A percentile compares a stretch with the other conserved stretches of the same genome.
Evolutionary conservation across 257 asterid species (phyloP).

Genomic region (Plantago major): DNA sequence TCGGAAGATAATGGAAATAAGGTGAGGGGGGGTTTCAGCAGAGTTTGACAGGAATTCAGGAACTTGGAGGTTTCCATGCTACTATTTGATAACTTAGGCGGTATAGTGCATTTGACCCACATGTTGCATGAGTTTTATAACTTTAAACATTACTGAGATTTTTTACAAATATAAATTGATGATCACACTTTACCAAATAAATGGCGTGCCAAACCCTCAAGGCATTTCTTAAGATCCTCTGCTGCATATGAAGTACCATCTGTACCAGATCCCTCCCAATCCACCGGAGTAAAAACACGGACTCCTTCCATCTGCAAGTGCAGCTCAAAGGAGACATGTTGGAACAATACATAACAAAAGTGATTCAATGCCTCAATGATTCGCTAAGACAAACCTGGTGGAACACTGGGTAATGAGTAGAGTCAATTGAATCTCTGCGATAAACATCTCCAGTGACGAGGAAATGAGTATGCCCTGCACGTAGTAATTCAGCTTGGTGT

Average conservation of each 20-base stretch:
- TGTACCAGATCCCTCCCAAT: conserved; percentile 70
- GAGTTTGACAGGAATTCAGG: too few relatives aligned
- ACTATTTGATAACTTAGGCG: too few relatives aligned
- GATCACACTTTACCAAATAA: conserved; percentile 49
- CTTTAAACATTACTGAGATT: too few relatives aligned
- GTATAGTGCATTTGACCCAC: too few relatives aligned
- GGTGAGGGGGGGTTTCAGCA: too few relatives aligned
- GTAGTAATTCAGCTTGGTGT: conserved; percentile 86
- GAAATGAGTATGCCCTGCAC: conserved; percentile 66
- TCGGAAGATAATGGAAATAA: too few relatives aligned
- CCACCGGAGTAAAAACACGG: conserved; percentile 69
- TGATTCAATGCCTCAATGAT: conserved; percentile 3
- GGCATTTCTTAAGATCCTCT: conserved; percentile 86
- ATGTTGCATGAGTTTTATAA: too few relatives aligned
- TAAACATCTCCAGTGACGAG: conserved; percentile 95
- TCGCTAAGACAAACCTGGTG: conserved; percentile 63
- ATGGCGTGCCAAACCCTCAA: conserved; percentile 86
- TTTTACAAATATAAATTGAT: too few relatives aligned
- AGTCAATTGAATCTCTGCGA: conserved; percentile 91
- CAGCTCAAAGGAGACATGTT: conserved; percentile 12
- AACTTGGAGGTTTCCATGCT: too few relatives aligned
- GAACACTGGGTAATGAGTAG: conserved; percentile 97
- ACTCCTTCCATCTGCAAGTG: conserved; percentile 89
- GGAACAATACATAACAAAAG: conserved; percentile 11
- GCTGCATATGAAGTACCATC: conserved; percentile 80